Percentiles rank a stretch among this genome's conserved stretches.
Evolutionary conservation across 495 filamentous ascomycete genomes (phyloP).

Genomic region (Aspergillus sclerotioniger): DNA sequence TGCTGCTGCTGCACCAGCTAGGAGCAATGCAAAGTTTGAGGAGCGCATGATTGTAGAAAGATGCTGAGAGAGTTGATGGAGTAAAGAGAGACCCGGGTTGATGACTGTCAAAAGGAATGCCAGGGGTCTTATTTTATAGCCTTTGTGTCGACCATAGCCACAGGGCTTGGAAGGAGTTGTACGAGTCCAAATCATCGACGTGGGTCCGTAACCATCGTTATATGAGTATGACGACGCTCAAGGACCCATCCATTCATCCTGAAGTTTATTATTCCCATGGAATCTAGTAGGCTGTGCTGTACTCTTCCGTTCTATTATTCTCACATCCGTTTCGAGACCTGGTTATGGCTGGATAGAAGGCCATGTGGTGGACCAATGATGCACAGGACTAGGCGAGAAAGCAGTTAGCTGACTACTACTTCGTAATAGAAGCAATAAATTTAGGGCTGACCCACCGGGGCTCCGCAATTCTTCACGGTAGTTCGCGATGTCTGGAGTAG

Average conservation of each 20-base stretch:
- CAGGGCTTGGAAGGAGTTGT: neutral
- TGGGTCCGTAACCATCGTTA: neutral
- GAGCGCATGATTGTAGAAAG: neutral
- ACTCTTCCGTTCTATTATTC: neutral
- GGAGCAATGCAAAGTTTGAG: neutral
- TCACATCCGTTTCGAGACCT: neutral
- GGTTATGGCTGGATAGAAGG: neutral
- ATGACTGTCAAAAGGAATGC: neutral
- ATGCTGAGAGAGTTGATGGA: neutral
- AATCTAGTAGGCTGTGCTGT: too few species aligned
- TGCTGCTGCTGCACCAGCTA: neutral
- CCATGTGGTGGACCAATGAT: neutral
- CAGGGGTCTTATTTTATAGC: neutral
- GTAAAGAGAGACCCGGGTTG: neutral
- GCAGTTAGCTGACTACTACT: neutral
- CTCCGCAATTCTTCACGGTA: neutral
- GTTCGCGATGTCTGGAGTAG: neutral
- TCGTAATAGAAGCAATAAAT: neutral
- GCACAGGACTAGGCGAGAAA: neutral
- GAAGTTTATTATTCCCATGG: neutral
- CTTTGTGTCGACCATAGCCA: neutral
- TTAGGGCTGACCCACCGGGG: neutral
- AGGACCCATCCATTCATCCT: neutral
- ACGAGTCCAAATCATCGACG: neutral
- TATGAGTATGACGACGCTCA: neutral